Conservation (phyloP, 2,329 filamentous ascomycete genomes). For the Phyllosticta citriasiana region DNA sequence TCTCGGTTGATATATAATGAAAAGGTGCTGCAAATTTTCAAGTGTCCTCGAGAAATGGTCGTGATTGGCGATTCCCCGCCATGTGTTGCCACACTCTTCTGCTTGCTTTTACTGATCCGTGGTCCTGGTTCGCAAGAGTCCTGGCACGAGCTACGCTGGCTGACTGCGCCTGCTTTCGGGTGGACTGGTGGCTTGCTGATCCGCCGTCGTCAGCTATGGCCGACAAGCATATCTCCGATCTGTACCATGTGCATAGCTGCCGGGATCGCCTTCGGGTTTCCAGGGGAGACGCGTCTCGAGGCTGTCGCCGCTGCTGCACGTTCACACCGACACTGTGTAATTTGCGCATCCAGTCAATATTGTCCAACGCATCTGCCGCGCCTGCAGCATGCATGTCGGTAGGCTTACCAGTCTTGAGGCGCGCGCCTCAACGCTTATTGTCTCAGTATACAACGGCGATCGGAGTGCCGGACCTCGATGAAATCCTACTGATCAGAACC, state of each 20-base stretch:
- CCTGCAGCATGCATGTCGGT: neutral
- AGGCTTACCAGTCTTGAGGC: neutral
- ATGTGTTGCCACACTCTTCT: neutral
- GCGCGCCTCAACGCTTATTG: neutral
- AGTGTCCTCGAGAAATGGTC: neutral
- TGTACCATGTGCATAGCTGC: neutral
- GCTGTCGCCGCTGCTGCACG: neutral
- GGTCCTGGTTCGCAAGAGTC: neutral
- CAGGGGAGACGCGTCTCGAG: neutral
- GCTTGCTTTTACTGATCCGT: neutral
- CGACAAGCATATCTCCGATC: no score
- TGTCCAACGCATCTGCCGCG: neutral
- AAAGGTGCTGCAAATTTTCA: neutral
- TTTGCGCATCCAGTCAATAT: neutral
- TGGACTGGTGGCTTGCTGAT: neutral
- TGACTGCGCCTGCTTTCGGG: neutral
- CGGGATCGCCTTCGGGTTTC: neutral
- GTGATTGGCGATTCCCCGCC: neutral
- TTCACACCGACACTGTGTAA: neutral
- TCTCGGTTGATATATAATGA: neutral
- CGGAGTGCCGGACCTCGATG: neutral
- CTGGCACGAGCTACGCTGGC: neutral
- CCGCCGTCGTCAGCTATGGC: neutral
- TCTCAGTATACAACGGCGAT: neutral
- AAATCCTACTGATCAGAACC: neutral